Evolutionary conservation across 23 red algal genomes (phyloP).

Genomic region (Gracilaria domingensis): DNA sequence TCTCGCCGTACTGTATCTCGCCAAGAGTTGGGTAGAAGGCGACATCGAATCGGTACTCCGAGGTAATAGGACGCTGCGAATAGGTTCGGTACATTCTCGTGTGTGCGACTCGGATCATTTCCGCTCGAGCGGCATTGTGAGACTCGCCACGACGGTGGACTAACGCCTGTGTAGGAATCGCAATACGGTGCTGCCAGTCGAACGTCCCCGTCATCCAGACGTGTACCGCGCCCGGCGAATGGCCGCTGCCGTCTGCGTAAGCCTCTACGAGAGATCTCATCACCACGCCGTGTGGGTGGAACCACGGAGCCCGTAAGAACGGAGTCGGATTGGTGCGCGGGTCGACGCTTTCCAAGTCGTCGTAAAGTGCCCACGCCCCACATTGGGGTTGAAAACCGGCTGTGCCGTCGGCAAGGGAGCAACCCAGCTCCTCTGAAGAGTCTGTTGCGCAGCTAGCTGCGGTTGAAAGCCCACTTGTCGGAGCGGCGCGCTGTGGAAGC

Average conservation of each 20-base stretch:
- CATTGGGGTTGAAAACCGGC: too few relatives aligned
- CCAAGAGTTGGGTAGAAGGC: constrained; percentile 5
- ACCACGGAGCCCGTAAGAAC: constrained; percentile 17
- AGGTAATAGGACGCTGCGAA: background rate
- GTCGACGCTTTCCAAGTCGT: background rate
- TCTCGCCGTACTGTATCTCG: background rate
- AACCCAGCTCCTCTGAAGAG: too few relatives aligned
- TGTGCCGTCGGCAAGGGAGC: too few relatives aligned
- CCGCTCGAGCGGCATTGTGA: background rate
- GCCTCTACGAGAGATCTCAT: background rate
- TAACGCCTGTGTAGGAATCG: background rate
- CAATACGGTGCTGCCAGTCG: background rate
- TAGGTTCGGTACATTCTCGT: background rate
- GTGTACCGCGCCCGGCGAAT: background rate
- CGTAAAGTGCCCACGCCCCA: background rate
- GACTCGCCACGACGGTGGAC: constrained; percentile 2
- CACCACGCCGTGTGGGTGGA: background rate
- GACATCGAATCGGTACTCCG: background rate
- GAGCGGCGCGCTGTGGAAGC: too few relatives aligned
- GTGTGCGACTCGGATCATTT: background rate
- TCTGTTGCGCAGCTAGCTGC: too few relatives aligned
- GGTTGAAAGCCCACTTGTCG: too few relatives aligned
- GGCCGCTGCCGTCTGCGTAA: constrained; percentile 8
- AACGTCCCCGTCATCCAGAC: background rate
- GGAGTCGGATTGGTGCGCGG: background rate